Base-by-base conservation (phyloP, 352 stramenopile genomes). In the Pilasporangium apinafurcum region DNA sequence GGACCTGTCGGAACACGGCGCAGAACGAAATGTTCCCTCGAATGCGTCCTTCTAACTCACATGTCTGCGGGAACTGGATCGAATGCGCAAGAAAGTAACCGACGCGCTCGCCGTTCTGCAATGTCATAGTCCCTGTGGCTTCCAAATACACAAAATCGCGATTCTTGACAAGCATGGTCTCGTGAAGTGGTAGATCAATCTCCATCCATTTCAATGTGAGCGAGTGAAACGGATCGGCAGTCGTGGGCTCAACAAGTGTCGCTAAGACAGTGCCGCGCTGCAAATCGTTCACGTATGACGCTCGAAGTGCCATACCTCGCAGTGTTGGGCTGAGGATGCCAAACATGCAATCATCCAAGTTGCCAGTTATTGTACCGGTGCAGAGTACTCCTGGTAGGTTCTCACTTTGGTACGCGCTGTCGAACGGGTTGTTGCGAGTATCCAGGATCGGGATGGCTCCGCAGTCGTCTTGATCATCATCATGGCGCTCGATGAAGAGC, bases 191-290 rank as follows among this genome's bases (percentile, higher is more conserved):
- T 13, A 70, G 59, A 14, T 56, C 56, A 18, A 56, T 64, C 24
- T 78, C 51, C 24, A 72, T 68, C 32, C 66, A 60, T 0, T 59
- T 48, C n/a, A 84, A 22, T n/a, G 68, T 70, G 10, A 76, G 63
- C 49, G 75, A 77, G 33, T 64, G 65, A 57, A 74, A 86, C 37
- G 71, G 74, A 25, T 83, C 66, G 13, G 59, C 46, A 30, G 65
- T 42, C 9, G 33, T 80, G n/a, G 64, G 66, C 18, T 45, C 57
- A 14, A 51, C 63, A 33, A 75, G 70, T 56, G 44, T 62, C 68
- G 43, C 48, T n/a, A 80, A 47, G 8, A 78, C 59, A 13, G 77
- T 65, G 39, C 75, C 62, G 22, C 47, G 51, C 29, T 70, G 47
- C 14, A 52, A 53, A 35, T 83, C 69, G 9, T 68, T 41, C 14